A percentile compares a stretch with the other conserved stretches of the same genome.
Conservation (phyloP, 352 stramenopile genomes). For the Phytophthora quininea region DNA sequence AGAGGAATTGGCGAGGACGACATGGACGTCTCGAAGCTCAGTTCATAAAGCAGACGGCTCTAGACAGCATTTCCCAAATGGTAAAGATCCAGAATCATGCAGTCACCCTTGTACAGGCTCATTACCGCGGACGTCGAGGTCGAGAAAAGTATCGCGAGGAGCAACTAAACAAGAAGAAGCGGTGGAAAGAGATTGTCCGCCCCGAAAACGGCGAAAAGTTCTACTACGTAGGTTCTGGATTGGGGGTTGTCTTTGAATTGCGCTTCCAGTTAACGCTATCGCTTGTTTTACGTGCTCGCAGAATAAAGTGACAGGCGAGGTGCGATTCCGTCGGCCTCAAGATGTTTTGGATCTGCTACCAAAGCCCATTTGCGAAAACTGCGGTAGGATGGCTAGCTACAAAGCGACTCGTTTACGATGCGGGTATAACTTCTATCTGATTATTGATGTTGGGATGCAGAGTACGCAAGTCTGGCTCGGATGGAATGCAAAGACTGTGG, state of each 20-base stretch:
- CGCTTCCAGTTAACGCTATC: background rate
- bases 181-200: constrained; percentile 93
- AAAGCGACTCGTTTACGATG: too few relatives aligned
- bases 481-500: constrained; percentile 91
- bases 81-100: constrained; percentile 68
- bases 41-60: constrained; percentile 30
- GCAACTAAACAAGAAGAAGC: constrained; percentile 68
- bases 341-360: constrained; percentile 92
- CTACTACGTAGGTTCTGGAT: constrained; percentile 82
- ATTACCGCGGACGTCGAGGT: constrained; percentile 73
- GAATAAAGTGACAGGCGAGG: constrained; percentile 93
- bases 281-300: constrained; percentile 23
- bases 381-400: constrained; percentile 41
- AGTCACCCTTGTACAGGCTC: constrained; percentile 77
- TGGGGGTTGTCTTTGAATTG: background rate
- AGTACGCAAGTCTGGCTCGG: constrained; percentile 44
- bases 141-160: constrained; percentile 63
- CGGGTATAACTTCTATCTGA: too few relatives aligned
- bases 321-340: constrained; percentile 90
- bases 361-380: constrained; percentile 91
- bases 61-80: constrained; percentile 52
- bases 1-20: constrained; percentile 56
- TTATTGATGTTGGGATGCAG: constrained; percentile 7
- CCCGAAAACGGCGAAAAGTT: constrained; percentile 77
- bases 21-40: constrained; percentile 36